A percentile compares a stretch with the other conserved stretches of the same genome.
Evolutionary conservation across 2,329 filamentous ascomycete species (phyloP).

Genomic region (Scolecobasidium constrictum): DNA sequence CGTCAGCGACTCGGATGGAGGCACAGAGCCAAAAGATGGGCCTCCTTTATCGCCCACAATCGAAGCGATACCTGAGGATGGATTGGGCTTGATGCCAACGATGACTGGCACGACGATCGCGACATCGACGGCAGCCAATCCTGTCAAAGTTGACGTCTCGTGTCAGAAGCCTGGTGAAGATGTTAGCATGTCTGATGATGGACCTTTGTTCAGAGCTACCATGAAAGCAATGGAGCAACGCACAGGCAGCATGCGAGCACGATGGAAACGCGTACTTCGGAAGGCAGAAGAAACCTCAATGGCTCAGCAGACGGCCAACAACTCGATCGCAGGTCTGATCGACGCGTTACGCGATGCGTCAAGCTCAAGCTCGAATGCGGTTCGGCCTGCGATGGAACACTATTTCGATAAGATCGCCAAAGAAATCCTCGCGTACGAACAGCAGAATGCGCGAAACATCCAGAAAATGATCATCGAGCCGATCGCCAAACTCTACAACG

Average conservation of each 20-base stretch:
- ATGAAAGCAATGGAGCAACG: conserved; percentile 96
- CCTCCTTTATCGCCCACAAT: conserved; percentile 35
- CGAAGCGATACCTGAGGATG: conserved; percentile 37
- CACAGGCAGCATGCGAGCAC: conserved; percentile 82
- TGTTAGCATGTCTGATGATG: conserved; percentile 76
- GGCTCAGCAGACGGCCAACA: conserved; percentile 75
- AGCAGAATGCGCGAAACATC: conserved; percentile 70
- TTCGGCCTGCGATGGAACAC: conserved; percentile 93
- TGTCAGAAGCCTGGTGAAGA: conserved; percentile 80
- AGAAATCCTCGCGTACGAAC: conserved; percentile 81
- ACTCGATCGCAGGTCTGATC: conserved; percentile 71
- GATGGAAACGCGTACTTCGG: conserved; percentile 94
- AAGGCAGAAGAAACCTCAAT: conserved; percentile 80
- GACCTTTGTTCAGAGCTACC: conserved; percentile 88
- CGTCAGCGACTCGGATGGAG: conserved; percentile 57
- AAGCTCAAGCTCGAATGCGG: conserved; percentile 83
- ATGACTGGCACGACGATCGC: conserved; percentile 24
- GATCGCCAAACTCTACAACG: conserved; percentile 77
- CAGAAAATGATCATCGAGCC: conserved; percentile 94
- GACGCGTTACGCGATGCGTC: conserved; percentile 80
- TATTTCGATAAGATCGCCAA: conserved; percentile 96
- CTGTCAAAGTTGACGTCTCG: conserved; percentile 73
- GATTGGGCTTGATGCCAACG: conserved; percentile 29
- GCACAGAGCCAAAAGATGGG: conserved; percentile 29
- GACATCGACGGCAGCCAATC: conserved; percentile 21